These are phyloP conservation scores for Atkinsonella hypoxylon DNA, from an alignment of 2,329 filamentous ascomycete genomes.

Conservation along the genomic window DNA sequence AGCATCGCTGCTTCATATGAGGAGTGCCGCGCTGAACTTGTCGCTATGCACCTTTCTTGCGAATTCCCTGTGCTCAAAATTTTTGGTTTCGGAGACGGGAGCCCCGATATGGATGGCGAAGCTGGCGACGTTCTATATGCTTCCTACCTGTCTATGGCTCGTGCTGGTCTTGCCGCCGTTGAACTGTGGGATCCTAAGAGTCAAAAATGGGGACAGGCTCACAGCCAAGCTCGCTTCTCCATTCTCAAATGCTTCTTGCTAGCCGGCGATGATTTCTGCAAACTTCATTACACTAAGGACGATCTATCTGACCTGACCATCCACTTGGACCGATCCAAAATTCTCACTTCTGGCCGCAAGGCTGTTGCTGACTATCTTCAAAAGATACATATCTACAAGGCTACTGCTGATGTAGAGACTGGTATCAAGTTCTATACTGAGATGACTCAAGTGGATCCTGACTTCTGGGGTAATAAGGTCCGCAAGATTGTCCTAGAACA, in stretches of 20 bases:
- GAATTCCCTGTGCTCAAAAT: slow-evolving; percentile 83
- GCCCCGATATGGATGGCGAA: slow-evolving; percentile 56
- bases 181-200: slow-evolving; percentile 93
- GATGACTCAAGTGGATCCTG: slow-evolving; percentile 69
- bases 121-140: slow-evolving; percentile 82
- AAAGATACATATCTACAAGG: slow-evolving; percentile 87
- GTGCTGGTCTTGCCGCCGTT: slow-evolving; percentile 76
- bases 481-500: slow-evolving; percentile 63
- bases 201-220: slow-evolving; percentile 83
- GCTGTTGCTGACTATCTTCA: slow-evolving; percentile 81
- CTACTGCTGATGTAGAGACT: slow-evolving; percentile 68
- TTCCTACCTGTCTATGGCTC: slow-evolving; percentile 85
- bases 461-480: slow-evolving; percentile 75
- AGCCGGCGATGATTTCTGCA: slow-evolving; percentile 78
- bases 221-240: slow-evolving; percentile 83
- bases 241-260: slow-evolving; percentile 78
- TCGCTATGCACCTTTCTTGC: slow-evolving; percentile 82
- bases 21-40: slow-evolving; percentile 87
- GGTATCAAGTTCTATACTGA: slow-evolving; percentile 72
- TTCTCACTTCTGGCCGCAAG: slow-evolving; percentile 69
- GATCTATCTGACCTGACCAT: slow-evolving; percentile 75
- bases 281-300: slow-evolving; percentile 59
- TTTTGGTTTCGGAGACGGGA: slow-evolving; percentile 80
- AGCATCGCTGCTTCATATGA: slow-evolving; percentile 81
- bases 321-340: slow-evolving; percentile 73